Conservation (phyloP, 1,139 yeast genomes). For the Hansenula lynferdii region DNA sequence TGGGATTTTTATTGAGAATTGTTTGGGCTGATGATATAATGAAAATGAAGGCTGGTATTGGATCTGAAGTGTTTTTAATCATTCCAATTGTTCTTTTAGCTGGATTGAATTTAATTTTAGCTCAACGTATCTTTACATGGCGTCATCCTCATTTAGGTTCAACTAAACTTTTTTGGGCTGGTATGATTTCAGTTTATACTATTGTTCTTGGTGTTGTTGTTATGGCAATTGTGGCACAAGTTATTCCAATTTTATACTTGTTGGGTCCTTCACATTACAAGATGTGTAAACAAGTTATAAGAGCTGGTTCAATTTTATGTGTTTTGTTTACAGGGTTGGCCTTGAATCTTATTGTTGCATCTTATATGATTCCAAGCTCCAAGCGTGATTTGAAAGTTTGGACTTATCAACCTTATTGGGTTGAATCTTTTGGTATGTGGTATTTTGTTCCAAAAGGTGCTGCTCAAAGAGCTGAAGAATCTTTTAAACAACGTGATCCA, state of each 20-base stretch:
- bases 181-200: slow-evolving; percentile 48
- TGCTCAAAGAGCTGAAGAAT: slow-evolving; percentile 41
- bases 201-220: slow-evolving; percentile 55
- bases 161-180: slow-evolving; percentile 44
- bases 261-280: slow-evolving; percentile 43
- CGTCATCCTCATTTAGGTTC: slow-evolving; percentile 77
- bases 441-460: slow-evolving; percentile 52
- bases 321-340: slow-evolving; percentile 57
- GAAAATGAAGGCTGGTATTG: slow-evolving; percentile 47
- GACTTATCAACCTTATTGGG: slow-evolving; percentile 80
- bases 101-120: slow-evolving; percentile 59
- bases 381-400: slow-evolving; percentile 45
- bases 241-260: slow-evolving; percentile 59
- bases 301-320: slow-evolving; percentile 53
- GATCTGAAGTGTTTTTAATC: slow-evolving; percentile 54
- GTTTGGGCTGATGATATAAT: slow-evolving; percentile 51
- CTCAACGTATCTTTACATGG: slow-evolving; percentile 79
- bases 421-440: slow-evolving; percentile 51
- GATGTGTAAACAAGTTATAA: slow-evolving; percentile 52
- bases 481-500: slow-evolving; percentile 50
- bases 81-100: slow-evolving; percentile 53
- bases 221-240: slow-evolving; percentile 66
- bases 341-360: slow-evolving; percentile 40
- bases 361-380: slow-evolving; percentile 57
- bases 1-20: slow-evolving; percentile 61